Percentiles rank a stretch among this genome's conserved stretches.
These are phyloP conservation scores for Camellia japonica DNA, from an alignment of 148 eudicot genomes.

Conservation along the genomic window DNA sequence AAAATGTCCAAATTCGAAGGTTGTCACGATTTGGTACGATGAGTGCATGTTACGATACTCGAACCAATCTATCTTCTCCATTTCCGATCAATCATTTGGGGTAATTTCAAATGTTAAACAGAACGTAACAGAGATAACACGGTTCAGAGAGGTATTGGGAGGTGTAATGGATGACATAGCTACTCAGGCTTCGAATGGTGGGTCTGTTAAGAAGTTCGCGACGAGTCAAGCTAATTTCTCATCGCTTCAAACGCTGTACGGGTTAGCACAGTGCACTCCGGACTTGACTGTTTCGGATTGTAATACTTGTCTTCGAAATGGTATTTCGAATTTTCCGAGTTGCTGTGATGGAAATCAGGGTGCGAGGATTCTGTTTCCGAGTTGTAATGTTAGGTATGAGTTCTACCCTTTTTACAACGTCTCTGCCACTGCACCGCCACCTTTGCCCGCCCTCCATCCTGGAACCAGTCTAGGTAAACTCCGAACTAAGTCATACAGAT, in stretches of 20 bases:
- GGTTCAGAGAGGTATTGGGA: constrained; percentile 8
- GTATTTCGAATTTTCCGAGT: no score
- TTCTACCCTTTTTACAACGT: constrained; percentile 26
- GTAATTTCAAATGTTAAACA: not conserved
- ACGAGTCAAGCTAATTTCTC: not conserved
- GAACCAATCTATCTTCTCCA: constrained; percentile 18
- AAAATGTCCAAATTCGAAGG: constrained; percentile 7
- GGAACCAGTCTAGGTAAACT: no score
- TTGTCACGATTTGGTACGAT: constrained; percentile 23
- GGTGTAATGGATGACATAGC: not conserved
- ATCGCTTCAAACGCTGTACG: not conserved
- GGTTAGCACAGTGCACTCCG: no score
- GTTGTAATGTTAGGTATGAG: no score
- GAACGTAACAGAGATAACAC: not conserved
- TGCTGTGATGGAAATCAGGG: no score
- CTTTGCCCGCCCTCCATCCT: not conserved
- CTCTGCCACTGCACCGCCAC: not conserved
- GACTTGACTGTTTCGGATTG: no score
- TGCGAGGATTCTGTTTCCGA: no score
- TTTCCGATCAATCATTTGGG: not conserved
- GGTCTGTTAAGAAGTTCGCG: constrained; percentile 19
- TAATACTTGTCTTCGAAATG: no score
- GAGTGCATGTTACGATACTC: constrained; percentile 19
- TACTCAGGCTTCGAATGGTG: not conserved
- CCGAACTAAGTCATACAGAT: no score